Evolutionary conservation across 2,329 filamentous ascomycete genomes (phyloP).

Genomic region (Fusarium napiforme): DNA sequence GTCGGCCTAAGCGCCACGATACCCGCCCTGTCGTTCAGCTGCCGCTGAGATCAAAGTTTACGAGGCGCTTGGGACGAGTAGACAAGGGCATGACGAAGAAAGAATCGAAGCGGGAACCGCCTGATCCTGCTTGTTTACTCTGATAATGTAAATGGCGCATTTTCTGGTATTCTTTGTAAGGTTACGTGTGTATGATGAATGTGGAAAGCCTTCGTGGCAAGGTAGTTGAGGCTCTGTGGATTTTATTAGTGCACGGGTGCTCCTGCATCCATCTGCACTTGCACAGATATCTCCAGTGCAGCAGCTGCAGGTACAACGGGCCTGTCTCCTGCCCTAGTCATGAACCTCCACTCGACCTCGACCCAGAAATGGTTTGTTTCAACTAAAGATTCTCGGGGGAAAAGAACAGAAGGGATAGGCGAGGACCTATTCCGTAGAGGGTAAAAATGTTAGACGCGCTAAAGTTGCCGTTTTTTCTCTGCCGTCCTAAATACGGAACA

Average conservation of each 20-base stretch:
- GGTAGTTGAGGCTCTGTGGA: conserved; percentile 10
- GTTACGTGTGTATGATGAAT: neutral
- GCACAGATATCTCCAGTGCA: conserved; percentile 17
- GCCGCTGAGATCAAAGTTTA: conserved; percentile 10
- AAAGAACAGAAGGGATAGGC: conserved; percentile 15
- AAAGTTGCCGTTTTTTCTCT: neutral
- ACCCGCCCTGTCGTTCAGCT: conserved; percentile 15
- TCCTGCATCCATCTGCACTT: conserved; percentile 4
- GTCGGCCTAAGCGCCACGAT: conserved; percentile 37
- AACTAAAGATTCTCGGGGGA: conserved; percentile 13
- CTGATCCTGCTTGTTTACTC: neutral
- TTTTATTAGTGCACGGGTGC: conserved; percentile 7
- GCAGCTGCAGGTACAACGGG: conserved; percentile 9
- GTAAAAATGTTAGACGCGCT: conserved; percentile 12
- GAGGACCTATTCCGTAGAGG: neutral
- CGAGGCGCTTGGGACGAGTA: neutral
- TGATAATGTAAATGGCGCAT: conserved; percentile 6
- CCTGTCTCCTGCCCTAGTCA: neutral
- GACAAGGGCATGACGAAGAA: neutral
- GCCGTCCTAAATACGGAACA: conserved; percentile 23
- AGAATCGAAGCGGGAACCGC: neutral
- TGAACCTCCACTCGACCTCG: conserved; percentile 18
- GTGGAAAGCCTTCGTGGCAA: neutral
- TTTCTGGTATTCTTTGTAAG: neutral
- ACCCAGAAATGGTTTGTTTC: conserved; percentile 28